Percentiles rank a stretch among this genome's conserved stretches.
Conservation (phyloP, 495 filamentous ascomycete species). For the Podospora bellae-mahoneyi region DNA sequence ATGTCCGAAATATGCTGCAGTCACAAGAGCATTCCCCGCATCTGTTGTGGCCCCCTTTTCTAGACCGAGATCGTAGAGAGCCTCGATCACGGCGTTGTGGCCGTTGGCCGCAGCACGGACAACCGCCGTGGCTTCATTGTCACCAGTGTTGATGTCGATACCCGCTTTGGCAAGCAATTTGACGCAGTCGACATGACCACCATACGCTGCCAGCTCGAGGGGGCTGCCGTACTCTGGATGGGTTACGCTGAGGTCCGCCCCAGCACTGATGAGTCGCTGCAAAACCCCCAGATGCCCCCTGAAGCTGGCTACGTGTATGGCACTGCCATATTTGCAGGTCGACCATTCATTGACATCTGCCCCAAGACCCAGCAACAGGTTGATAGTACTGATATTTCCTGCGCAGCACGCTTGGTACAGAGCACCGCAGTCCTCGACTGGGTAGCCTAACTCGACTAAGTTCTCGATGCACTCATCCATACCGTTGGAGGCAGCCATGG, state of each 20-base stretch:
- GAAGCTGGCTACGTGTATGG: background rate
- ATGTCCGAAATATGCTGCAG: background rate
- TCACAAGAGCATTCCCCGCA: background rate
- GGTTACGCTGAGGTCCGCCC: background rate
- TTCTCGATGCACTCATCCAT: background rate
- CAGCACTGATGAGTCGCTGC: background rate
- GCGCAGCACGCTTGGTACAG: background rate
- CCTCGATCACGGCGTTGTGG: background rate
- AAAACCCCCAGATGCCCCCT: background rate
- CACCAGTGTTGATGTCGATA: background rate
- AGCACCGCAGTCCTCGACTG: background rate
- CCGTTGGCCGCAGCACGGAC: background rate
- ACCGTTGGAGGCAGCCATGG: background rate
- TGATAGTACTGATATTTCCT: background rate
- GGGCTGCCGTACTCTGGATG: background rate
- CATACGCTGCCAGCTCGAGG: background rate
- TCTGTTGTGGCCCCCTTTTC: background rate
- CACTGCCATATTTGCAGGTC: background rate
- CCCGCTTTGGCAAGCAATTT: background rate
- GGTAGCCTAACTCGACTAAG: background rate
- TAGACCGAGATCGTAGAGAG: background rate
- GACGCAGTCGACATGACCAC: background rate
- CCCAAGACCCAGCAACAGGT: background rate
- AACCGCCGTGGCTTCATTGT: background rate
- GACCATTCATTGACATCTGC: background rate